Evolutionary conservation across 169 alveolate species (phyloP).

Genomic region (Blepharisma undulans): DNA sequence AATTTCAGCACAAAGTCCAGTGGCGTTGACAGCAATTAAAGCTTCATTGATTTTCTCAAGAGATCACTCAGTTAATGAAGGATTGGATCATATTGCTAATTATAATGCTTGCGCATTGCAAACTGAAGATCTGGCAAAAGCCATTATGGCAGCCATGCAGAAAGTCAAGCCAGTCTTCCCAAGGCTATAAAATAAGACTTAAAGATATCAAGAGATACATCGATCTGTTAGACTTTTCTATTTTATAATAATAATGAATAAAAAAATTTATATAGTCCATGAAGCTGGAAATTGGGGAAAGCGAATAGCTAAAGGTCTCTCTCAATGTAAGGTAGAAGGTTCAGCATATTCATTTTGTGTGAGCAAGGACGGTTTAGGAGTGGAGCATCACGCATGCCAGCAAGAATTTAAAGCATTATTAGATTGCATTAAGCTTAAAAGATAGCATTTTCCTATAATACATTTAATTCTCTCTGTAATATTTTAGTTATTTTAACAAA

Average conservation of each 20-base stretch:
- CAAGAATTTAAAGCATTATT: too few relatives aligned
- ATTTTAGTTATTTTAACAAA: too few relatives aligned
- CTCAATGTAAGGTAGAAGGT: neutral
- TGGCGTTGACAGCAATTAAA: slow-evolving; percentile 48
- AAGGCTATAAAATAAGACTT: neutral
- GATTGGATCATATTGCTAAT: neutral
- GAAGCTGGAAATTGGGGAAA: slow-evolving; percentile 16
- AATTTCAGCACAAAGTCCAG: slow-evolving; percentile 60
- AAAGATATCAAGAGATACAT: neutral
- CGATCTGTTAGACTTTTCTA: too few relatives aligned
- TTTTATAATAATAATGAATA: neutral
- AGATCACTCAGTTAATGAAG: slow-evolving; percentile 45
- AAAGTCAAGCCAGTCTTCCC: slow-evolving; percentile 7
- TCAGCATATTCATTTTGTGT: neutral
- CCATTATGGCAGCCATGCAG: neutral
- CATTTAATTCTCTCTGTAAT: too few relatives aligned
- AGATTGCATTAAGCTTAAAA: too few relatives aligned
- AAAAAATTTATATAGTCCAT: neutral
- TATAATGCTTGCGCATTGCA: neutral
- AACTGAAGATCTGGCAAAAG: neutral
- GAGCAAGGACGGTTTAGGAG: neutral
- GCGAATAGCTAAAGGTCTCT: neutral
- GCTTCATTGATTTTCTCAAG: slow-evolving; percentile 29
- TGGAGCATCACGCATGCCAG: neutral
- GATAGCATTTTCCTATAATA: too few relatives aligned